Evolutionary conservation across 1,284 basidiomycete species (phyloP).

Genomic region (Cystobasidium sp.): DNA sequence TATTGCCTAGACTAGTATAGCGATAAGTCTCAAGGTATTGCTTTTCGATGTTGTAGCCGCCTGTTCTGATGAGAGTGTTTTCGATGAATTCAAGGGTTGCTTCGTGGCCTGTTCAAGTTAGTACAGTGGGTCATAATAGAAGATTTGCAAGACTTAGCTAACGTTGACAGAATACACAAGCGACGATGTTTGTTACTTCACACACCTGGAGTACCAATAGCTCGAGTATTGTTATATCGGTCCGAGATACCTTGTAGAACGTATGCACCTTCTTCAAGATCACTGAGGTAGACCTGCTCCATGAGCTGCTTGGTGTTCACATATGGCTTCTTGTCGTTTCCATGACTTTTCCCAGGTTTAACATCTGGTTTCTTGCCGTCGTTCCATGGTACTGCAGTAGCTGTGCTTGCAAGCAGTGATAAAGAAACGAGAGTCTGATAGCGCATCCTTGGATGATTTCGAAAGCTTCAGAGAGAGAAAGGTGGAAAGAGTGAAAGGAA

Average conservation of each 20-base stretch:
- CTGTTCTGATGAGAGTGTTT: constrained; percentile 3
- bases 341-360: not conserved
- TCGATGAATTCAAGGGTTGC: constrained; percentile 25
- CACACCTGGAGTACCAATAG: constrained; percentile 34
- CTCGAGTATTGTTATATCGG: constrained; percentile 20
- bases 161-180: too few relatives aligned
- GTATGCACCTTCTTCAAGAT: constrained; percentile 15
- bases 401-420: not conserved
- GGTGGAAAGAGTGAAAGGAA: too few relatives aligned
- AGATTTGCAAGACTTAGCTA: too few relatives aligned
- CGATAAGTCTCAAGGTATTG: constrained; percentile 28
- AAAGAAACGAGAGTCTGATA: not conserved
- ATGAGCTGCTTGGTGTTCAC: constrained; percentile 5
- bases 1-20: constrained; percentile 24
- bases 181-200: too few relatives aligned
- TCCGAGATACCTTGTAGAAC: constrained; percentile 11
- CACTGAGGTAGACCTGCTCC: not conserved
- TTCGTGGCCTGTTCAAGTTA: constrained; percentile 18
- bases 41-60: constrained; percentile 11
- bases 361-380: constrained; percentile 6
- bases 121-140: too few relatives aligned
- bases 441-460: too few relatives aligned
- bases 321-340: constrained; percentile 1
- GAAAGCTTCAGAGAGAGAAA: too few relatives aligned
- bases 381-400: constrained; percentile 5